Evolutionary conservation across 2,329 filamentous ascomycete genomes (phyloP), one percentile per base, ranked within the genome.

Genomic region (Gnomoniopsis smithogilvyi): DNA sequence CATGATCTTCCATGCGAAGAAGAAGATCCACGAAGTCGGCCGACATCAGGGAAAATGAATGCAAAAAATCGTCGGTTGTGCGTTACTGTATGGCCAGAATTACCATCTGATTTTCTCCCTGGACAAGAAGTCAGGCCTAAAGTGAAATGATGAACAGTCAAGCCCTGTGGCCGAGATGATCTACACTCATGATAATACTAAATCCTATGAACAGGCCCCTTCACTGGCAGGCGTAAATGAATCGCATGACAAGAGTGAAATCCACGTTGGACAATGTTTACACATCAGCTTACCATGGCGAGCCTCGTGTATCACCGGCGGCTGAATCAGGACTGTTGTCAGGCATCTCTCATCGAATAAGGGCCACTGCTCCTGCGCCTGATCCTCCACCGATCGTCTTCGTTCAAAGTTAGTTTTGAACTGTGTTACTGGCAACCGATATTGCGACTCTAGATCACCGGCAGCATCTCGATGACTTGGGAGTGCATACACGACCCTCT

Each of bases 1-100:
- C 60, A 51, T 62, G 60, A 33, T 62, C 60, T 56, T 62, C 60
- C 57, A 62, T 59, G 2, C 51, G 60, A 6, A 54, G 21, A 2
- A 56, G 53, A 12, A 59, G 33, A 41, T 60, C 53, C 12, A 38
- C 49, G 14, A 54, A 47, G 17, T 62, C 43, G 21, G 45, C 24
- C n/a, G 53, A 48, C 60, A 62, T 62, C 3, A 30, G 45, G 53
- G n/a, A 33, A 30, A 17, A 46, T 22, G n/a, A 33, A 8, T 11
- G 3, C 17, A 17, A 4, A 19, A 51, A 26, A 34, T 17, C 7
- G 36, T 3, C 14, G 3, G 19, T 4, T 12, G 7, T 12, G 6
- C 6, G 22, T 41, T 3, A n/a, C 3, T 12, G 36, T 41, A n/a
- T 4, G 12, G 36, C 14, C 11, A 12, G 4, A n/a, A 12, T n/a